phyloP scores from a whole-genome alignment of 192 early-diverging fungal species.

The Gonapodya prolifera region DNA sequence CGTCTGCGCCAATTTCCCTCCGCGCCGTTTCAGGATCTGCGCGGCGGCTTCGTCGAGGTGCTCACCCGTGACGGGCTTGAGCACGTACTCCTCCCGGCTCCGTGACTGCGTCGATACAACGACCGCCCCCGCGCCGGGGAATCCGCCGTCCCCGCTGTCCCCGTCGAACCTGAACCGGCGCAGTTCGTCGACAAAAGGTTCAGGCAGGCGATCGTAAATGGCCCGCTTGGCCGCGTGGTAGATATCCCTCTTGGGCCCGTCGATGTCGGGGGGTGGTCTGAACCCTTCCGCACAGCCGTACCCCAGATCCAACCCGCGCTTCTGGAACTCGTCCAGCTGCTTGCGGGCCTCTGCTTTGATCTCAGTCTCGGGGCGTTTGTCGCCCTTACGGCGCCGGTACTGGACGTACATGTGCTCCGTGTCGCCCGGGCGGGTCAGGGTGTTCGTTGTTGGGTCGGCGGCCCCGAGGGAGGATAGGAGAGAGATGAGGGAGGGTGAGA shows the following conservation, averaged over 20 bases:
- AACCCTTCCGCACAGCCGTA: background rate
- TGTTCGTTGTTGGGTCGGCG: too few species aligned
- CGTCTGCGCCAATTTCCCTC: too few species aligned
- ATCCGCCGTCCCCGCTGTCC: too few species aligned
- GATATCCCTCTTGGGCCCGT: background rate
- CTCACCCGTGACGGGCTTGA: background rate
- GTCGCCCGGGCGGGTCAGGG: too few species aligned
- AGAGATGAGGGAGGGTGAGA: too few species aligned
- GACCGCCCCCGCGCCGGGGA: too few species aligned
- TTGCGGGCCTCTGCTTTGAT: background rate
- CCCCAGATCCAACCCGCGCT: background rate
- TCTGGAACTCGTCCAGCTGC: background rate
- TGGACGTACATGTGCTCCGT: too few species aligned
- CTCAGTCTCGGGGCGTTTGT: background rate
- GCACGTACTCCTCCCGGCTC: background rate
- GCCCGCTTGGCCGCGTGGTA: slow-evolving; percentile 1
- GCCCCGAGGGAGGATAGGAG: too few species aligned
- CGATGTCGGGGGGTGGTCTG: background rate
- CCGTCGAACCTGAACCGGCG: too few species aligned
- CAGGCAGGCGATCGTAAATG: background rate
- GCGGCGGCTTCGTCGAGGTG: too few species aligned
- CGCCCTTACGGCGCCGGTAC: background rate
- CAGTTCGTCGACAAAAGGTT: too few species aligned
- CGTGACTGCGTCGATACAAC: background rate
- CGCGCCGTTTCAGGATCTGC: too few species aligned